These are phyloP conservation scores for Exobasidium rhododendri DNA, from an alignment of 1,284 basidiomycete species.

Conservation along the genomic window DNA sequence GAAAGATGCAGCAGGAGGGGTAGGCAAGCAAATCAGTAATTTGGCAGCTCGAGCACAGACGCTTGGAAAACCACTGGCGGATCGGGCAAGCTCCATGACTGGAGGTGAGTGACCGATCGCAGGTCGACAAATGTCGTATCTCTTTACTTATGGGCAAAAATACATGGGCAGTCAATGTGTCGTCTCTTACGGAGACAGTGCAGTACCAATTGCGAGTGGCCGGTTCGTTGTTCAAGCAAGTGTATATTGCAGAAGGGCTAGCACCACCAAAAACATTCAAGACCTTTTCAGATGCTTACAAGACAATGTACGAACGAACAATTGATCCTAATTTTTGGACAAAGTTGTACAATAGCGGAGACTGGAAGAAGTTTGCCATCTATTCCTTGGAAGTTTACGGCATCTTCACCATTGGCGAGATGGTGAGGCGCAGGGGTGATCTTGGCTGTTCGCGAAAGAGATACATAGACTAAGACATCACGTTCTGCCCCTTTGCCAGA, in stretches of 20 bases:
- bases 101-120: conserved; percentile 41
- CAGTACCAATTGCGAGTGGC: conserved; percentile 63
- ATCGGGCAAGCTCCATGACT: conserved; percentile 36
- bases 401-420: conserved; percentile 65
- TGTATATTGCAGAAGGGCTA: conserved; percentile 83
- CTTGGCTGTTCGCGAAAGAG: not conserved
- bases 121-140: not conserved
- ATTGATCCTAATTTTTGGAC: conserved; percentile 70
- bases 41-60: conserved; percentile 39
- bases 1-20: conserved; percentile 11
- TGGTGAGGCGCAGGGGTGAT: conserved; percentile 26
- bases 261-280: conserved; percentile 71
- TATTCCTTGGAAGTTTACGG: conserved; percentile 85
- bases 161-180: conserved; percentile 12
- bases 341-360: conserved; percentile 67
- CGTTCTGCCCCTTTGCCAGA: conserved; percentile 3
- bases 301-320: conserved; percentile 69
- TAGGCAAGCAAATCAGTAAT: conserved; percentile 25
- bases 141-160: not conserved
- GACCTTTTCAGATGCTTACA: conserved; percentile 69
- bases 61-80: conserved; percentile 37
- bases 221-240: conserved; percentile 79
- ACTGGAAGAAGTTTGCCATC: conserved; percentile 70
- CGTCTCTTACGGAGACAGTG: conserved; percentile 33
- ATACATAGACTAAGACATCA: not conserved